Evolutionary conservation across 768 basidiomycete species (phyloP).

Genomic region (Termitomyces sp.): DNA sequence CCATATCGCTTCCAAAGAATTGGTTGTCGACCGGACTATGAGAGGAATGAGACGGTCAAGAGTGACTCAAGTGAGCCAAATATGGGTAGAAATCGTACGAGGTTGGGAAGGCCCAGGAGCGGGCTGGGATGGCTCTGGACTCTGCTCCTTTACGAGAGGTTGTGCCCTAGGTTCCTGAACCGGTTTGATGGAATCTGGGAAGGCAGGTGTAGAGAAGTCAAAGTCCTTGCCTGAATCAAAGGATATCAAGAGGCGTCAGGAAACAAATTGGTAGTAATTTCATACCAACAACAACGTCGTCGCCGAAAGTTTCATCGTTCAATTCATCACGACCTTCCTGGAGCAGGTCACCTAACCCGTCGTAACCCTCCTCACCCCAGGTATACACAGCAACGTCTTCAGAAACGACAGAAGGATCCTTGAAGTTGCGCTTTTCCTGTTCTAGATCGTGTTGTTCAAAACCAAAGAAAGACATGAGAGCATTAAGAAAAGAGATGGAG

Average conservation of each 20-base stretch:
- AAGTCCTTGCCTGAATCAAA: conserved; percentile 74
- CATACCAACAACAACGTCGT: conserved; percentile 65
- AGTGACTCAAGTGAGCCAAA: conserved; percentile 3
- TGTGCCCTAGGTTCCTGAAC: not conserved
- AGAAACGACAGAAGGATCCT: conserved; percentile 42
- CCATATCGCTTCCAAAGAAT: conserved; percentile 73
- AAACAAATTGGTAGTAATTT: conserved; percentile 11
- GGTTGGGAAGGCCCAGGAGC: conserved; percentile 18
- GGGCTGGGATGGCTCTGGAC: conserved; percentile 9
- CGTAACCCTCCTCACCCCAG: conserved; percentile 88
- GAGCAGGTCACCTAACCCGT: conserved; percentile 82
- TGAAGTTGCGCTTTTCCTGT: conserved; percentile 53
- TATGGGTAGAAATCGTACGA: conserved; percentile 16
- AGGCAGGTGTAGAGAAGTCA: conserved; percentile 61
- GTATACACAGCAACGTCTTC: conserved; percentile 89
- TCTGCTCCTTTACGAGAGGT: conserved; percentile 16
- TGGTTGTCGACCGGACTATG: conserved; percentile 32
- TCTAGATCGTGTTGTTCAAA: conserved; percentile 60
- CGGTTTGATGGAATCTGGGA: conserved; percentile 25
- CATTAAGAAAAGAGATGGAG: conserved; percentile 23
- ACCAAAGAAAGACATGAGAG: conserved; percentile 79
- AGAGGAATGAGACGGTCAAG: conserved; percentile 6
- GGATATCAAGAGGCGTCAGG: conserved; percentile 1
- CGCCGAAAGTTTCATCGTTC: conserved; percentile 97
- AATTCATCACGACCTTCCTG: conserved; percentile 89